Evolutionary conservation across 345 rosid genomes (phyloP), one percentile per base, ranked within the genome.

Genomic region (Melaleuca quinquenervia): DNA sequence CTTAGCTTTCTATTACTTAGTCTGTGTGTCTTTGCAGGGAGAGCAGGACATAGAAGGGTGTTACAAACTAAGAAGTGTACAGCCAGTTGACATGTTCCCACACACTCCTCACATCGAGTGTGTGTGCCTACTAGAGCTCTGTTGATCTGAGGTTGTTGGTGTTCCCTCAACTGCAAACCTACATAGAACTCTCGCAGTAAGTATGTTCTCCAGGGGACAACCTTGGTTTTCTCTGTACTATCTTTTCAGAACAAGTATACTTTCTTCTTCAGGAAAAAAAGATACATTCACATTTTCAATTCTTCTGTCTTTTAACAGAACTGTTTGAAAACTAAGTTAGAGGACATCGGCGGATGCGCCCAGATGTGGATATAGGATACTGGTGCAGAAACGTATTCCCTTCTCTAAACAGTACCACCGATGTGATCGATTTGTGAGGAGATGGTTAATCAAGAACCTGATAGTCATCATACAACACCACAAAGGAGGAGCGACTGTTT

Each of bases 101-200:
- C 98, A 97, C 90, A 95, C 98, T 20, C 98, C 99, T 54, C 99
- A 97, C 70, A 95, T 95, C 5, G 99, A 97, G 88, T 97, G 98
- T 86, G 94, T 97, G 82, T 96, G 96, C 90, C 89, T 90, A 18
- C 86, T 96, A 53, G 98, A 97, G 95, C 96, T 96, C 84, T 76
- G 91, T 49, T 27, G 56, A 51, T 29, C 50, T 8, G 50, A 20
- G 22, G 24, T 53, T 53, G 26, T 53, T 32, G 22, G 64, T n/a
- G 15, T 58, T 56, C 11, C 11, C 8, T 58, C 48, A 64, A 32
- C 78, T 32, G 78, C 78, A 64, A 32, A 64, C 16, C 78, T 64
- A 32, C 24, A 8, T 32, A 32, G 24, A 64, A 32, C 78, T 32
- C 48, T 64, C 6, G 0, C 78, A 36, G 76, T 24, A 64, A 16